These are phyloP conservation scores for Laetiporus sulphureus DNA, from an alignment of 1,284 basidiomycete species.

Conservation along the genomic window DNA sequence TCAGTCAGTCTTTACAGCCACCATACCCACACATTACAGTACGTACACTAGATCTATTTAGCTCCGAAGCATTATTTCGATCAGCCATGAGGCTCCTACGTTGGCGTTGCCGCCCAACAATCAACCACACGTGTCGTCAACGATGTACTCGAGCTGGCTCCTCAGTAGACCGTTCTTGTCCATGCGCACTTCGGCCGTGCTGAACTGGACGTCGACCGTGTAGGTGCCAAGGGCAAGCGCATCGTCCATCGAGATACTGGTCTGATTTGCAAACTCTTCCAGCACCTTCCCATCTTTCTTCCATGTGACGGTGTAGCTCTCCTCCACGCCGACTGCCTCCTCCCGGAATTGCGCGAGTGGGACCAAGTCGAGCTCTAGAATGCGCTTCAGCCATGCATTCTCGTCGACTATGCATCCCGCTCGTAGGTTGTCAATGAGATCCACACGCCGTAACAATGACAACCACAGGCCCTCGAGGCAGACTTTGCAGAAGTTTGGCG, in stretches of 20 bases:
- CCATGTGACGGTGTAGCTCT: slow-evolving; percentile 54
- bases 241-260: slow-evolving; percentile 33
- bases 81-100: too few species aligned
- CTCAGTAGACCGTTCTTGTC: slow-evolving; percentile 32
- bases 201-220: slow-evolving; percentile 40
- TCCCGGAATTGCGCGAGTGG: slow-evolving; percentile 55
- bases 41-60: not conserved
- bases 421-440: slow-evolving; percentile 50
- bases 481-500: slow-evolving; percentile 68
- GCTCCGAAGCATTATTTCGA: too few species aligned
- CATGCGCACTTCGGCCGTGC: slow-evolving; percentile 49
- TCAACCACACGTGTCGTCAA: slow-evolving; percentile 10
- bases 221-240: slow-evolving; percentile 32
- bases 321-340: slow-evolving; percentile 27
- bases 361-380: slow-evolving; percentile 40
- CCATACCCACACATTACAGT: slow-evolving; percentile 2
- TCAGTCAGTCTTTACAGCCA: slow-evolving; percentile 4
- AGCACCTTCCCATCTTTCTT: slow-evolving; percentile 37
- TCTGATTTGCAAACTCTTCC: slow-evolving; percentile 41
- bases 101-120: too few species aligned
- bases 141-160: slow-evolving; percentile 11
- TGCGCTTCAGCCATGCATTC: slow-evolving; percentile 15
- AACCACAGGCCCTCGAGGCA: slow-evolving; percentile 73
- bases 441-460: slow-evolving; percentile 49
- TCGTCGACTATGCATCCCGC: slow-evolving; percentile 26